These are phyloP conservation scores for Apiotrichum domesticum DNA, from an alignment of 1,284 basidiomycete species.

Conservation along the genomic window DNA sequence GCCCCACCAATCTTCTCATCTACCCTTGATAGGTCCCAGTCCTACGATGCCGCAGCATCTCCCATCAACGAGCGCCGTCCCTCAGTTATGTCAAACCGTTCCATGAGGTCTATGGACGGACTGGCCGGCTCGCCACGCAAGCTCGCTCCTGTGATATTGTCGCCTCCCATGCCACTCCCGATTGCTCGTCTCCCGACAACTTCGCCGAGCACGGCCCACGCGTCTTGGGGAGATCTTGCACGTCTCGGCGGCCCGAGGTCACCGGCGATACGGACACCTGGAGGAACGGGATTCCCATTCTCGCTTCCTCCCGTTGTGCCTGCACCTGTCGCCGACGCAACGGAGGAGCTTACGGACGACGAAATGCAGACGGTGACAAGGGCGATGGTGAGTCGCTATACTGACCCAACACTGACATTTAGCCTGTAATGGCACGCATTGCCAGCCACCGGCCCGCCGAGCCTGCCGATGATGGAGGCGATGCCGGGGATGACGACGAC, in stretches of 20 bases:
- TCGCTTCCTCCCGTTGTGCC: background rate
- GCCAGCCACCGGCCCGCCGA: background rate
- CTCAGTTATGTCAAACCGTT: background rate
- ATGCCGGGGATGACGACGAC: slow-evolving; percentile 19
- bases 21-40: background rate
- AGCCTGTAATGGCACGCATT: slow-evolving; percentile 41
- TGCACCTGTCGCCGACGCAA: background rate
- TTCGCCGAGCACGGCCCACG: slow-evolving; percentile 18
- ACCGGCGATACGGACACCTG: background rate
- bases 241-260: slow-evolving; percentile 33
- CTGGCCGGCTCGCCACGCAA: slow-evolving; percentile 6
- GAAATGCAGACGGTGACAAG: slow-evolving; percentile 39
- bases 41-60: background rate
- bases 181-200: slow-evolving; percentile 43
- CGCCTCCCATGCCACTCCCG: slow-evolving; percentile 44
- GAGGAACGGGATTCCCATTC: background rate
- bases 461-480: slow-evolving; percentile 28
- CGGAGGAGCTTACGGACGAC: slow-evolving; percentile 24
- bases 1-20: background rate
- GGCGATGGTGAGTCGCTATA: slow-evolving; percentile 37
- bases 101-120: background rate
- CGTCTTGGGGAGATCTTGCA: slow-evolving; percentile 32
- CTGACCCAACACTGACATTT: background rate
- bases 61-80: background rate
- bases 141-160: slow-evolving; percentile 27